Evolutionary conservation across 225 moss, liverwort and hornwort species (phyloP), one percentile per base, ranked within the genome.

Genomic region (Rhytidiadelphus loreus): DNA sequence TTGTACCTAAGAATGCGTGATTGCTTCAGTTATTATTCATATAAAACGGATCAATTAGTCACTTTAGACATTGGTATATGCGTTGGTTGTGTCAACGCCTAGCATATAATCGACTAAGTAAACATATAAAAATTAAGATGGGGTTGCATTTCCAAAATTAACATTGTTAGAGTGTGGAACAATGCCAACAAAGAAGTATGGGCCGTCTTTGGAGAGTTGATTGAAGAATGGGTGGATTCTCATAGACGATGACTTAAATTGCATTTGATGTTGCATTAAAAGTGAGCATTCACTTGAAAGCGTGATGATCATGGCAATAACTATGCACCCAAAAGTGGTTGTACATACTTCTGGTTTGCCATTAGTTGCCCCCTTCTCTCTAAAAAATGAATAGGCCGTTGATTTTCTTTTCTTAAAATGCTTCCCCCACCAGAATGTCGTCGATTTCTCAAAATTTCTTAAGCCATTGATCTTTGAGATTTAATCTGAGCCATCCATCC

Each of bases 271-370:
- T 66, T 66, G 6, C 4, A n/a, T 37, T 21, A 12, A 21, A 12
- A 66, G 12, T 66, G 4, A 66, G 8, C n/a, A 22, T 6, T 12
- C 21, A 66, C 1, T 21, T n/a, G 1, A 66, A 66, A n/a, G 13
- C 4, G 0, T 39, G 13, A 39, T 23, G 39, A 68, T 68, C 0
- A 0, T 12, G 0, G 7, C 0, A 13, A 1, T 68, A 68, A 68
- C 7, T 68, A n/a, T n/a, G n/a, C n/a, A n/a, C n/a, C n/a, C n/a
- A n/a, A n/a, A n/a, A n/a, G n/a, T n/a, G n/a, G n/a, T n/a, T n/a
- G n/a, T n/a, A n/a, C n/a, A n/a, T n/a, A n/a, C n/a, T n/a, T n/a
- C n/a, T n/a, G n/a, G n/a, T n/a, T n/a, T n/a, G n/a, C n/a, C n/a
- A n/a, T n/a, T n/a, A n/a, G n/a, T n/a, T n/a, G n/a, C n/a, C n/a